phyloP scores from a whole-genome alignment of 768 basidiomycete genomes.

The Plicaturopsis crispa region DNA sequence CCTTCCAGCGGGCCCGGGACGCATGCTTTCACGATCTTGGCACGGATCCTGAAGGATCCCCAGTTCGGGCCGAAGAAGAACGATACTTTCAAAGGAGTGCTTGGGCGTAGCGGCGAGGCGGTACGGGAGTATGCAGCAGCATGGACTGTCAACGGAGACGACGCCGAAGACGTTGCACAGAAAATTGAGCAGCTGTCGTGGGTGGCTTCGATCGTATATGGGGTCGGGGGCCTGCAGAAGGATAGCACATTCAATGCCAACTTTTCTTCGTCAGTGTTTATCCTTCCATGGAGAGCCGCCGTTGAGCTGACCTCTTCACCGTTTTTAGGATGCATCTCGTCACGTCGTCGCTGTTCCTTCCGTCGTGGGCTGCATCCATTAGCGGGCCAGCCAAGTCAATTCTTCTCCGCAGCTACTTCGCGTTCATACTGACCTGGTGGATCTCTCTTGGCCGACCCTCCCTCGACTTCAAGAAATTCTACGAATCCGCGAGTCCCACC shows the following conservation, averaged over 20 bases:
- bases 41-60: slow-evolving; percentile 45
- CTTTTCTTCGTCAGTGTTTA: slow-evolving; percentile 47
- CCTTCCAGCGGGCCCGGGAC: slow-evolving; percentile 9
- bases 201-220: slow-evolving; percentile 48
- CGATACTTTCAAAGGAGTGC: slow-evolving; percentile 21
- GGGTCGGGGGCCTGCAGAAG: slow-evolving; percentile 41
- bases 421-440: slow-evolving; percentile 32
- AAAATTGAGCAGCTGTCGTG: slow-evolving; percentile 63
- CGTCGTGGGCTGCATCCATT: slow-evolving; percentile 36
- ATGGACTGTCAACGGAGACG: slow-evolving; percentile 33
- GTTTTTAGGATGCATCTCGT: slow-evolving; percentile 60
- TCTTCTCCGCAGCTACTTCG: slow-evolving; percentile 55
- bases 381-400: slow-evolving; percentile 35
- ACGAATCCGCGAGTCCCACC: slow-evolving; percentile 15
- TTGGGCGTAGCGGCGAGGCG: slow-evolving; percentile 28
- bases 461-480: slow-evolving; percentile 23
- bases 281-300: slow-evolving; percentile 12
- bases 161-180: slow-evolving; percentile 31
- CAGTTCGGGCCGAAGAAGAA: slow-evolving; percentile 20
- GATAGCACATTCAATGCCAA: slow-evolving; percentile 39
- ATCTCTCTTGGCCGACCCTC: slow-evolving; percentile 24
- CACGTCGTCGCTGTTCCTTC: slow-evolving; percentile 57
- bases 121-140: slow-evolving; percentile 32
- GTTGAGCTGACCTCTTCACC: not conserved
- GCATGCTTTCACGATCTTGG: slow-evolving; percentile 46